Evolutionary conservation across 192 early-diverging fungal species (phyloP).

Genomic region (Coemansia asiatica): DNA sequence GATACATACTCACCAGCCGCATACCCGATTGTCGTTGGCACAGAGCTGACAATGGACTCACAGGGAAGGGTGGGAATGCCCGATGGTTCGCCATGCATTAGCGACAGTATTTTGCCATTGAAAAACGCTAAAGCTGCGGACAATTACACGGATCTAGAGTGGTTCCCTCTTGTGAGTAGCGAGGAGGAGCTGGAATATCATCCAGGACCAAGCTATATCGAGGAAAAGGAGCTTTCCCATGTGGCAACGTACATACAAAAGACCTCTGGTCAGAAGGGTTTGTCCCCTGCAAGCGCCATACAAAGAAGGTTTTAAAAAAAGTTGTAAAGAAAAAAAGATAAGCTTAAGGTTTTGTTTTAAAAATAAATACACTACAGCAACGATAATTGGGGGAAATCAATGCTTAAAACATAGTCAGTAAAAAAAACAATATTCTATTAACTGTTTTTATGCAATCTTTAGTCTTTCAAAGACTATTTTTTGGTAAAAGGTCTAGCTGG

Average conservation of each 20-base stretch:
- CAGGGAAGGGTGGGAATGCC: conserved; percentile 45
- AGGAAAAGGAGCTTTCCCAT: conserved; percentile 45
- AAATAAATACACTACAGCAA: no score
- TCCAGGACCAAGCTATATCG: conserved; percentile 36
- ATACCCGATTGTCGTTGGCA: conserved; percentile 18
- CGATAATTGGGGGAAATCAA: no score
- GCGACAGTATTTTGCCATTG: conserved; percentile 32
- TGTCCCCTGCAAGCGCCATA: conserved; percentile 8
- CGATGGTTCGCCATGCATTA: conserved; percentile 42
- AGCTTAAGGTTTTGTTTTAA: no score
- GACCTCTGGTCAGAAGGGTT: conserved; percentile 20
- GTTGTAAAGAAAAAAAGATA: neutral
- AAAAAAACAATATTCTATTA: no score
- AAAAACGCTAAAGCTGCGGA: conserved; percentile 41
- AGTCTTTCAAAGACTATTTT: no score
- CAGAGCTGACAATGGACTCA: conserved; percentile 48
- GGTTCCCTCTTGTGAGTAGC: conserved; percentile 44
- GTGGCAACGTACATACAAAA: conserved; percentile 40
- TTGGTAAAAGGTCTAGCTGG: no score
- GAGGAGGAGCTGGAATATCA: conserved; percentile 34
- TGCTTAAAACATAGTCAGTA: no score
- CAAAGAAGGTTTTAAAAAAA: conserved; percentile 11
- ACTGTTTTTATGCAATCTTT: no score
- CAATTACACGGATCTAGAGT: conserved; percentile 50
- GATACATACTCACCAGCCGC: conserved; percentile 15